These are phyloP conservation scores for Trypanosoma congolense DNA, from an alignment of 208 protist species.

Conservation along the genomic window DNA sequence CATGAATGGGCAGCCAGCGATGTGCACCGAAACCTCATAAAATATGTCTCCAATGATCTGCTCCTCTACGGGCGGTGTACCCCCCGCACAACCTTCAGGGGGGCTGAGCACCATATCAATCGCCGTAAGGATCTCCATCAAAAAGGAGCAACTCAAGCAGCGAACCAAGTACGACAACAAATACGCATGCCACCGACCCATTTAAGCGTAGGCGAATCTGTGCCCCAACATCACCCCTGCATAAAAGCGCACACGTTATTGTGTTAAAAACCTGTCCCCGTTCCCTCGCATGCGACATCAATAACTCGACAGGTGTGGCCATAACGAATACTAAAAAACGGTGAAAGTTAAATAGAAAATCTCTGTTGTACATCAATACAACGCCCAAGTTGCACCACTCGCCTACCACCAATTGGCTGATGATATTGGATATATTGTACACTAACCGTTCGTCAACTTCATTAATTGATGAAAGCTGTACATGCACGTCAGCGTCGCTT, in stretches of 20 bases:
- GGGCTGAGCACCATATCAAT: slow-evolving; percentile 49
- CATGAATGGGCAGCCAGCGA: slow-evolving; percentile 43
- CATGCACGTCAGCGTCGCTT: not conserved
- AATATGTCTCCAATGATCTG: slow-evolving; percentile 37
- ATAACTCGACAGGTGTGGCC: slow-evolving; percentile 44
- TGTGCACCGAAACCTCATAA: slow-evolving; percentile 55
- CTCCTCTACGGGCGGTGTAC: slow-evolving; percentile 29
- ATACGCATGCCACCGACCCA: slow-evolving; percentile 45
- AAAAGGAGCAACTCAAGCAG: slow-evolving; percentile 58
- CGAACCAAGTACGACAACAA: slow-evolving; percentile 49
- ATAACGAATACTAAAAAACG: slow-evolving; percentile 56
- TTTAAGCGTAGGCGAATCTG: slow-evolving; percentile 36
- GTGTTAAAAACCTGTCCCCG: slow-evolving; percentile 49
- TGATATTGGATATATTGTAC: slow-evolving; percentile 65
- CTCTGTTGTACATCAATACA: slow-evolving; percentile 60
- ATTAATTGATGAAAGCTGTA: not conserved
- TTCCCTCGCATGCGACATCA: slow-evolving; percentile 48
- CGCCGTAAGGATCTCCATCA: slow-evolving; percentile 40
- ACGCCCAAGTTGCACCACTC: slow-evolving; percentile 81
- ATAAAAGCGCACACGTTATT: slow-evolving; percentile 37
- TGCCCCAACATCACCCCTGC: slow-evolving; percentile 31
- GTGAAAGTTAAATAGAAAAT: slow-evolving; percentile 47
- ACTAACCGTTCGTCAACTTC: slow-evolving; percentile 30
- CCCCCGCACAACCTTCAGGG: slow-evolving; percentile 18
- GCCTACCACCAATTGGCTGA: slow-evolving; percentile 52